phyloP scores from a whole-genome alignment of 2,329 filamentous ascomycete species.

The Fusarium sp. region DNA sequence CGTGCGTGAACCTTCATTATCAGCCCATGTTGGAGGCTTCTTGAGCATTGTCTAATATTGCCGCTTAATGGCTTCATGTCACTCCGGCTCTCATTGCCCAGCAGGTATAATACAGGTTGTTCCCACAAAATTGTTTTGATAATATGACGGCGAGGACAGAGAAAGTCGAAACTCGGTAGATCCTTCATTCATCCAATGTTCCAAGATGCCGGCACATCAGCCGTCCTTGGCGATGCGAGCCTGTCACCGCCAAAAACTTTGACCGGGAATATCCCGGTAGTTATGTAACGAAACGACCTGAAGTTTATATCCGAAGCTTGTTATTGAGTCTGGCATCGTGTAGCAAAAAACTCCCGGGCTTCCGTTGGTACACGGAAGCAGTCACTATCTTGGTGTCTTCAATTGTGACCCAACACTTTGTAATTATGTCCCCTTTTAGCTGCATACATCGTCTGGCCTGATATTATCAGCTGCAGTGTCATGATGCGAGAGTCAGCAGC shows the following conservation, averaged over 20 bases:
- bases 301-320: not conserved
- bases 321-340: not conserved
- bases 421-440: rapidly evolving
- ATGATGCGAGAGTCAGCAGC: not conserved
- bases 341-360: rapidly evolving
- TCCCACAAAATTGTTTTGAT: no score
- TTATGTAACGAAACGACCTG: not conserved
- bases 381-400: rapidly evolving
- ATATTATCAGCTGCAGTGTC: not conserved
- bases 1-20: not conserved
- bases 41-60: not conserved
- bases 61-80: rapidly evolving
- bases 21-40: not conserved
- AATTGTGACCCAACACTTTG: rapidly evolving
- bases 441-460: rapidly evolving
- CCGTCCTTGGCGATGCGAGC: not conserved
- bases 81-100: rapidly evolving
- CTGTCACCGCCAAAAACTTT: not conserved
- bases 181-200: rapidly evolving
- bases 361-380: rapidly evolving
- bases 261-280: rapidly evolving
- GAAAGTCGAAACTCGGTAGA: rapidly evolving
- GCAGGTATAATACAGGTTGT: no score
- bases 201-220: not conserved
- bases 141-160: rapidly evolving